Conservation (phyloP, 192 early-diverging fungal species). For the Lobosporangium transversale region DNA sequence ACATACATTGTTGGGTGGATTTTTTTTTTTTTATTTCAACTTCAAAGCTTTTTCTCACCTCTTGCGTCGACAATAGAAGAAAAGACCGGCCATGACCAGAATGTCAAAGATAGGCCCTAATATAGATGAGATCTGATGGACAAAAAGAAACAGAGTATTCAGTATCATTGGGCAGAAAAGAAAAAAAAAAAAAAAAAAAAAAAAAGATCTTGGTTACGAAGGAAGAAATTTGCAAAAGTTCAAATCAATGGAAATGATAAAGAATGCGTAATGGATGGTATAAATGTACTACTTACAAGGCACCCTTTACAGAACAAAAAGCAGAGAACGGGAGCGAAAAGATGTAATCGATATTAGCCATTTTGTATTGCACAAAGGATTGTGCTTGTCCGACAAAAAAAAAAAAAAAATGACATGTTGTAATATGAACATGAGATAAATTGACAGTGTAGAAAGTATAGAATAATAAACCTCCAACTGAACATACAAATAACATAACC, state of each 20-base stretch:
- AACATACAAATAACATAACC: slow-evolving; percentile 37
- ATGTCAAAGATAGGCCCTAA: slow-evolving; percentile 43
- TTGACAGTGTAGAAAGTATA: neutral
- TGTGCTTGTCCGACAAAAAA: no score
- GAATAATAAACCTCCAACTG: neutral
- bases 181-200: neutral
- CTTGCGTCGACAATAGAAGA: slow-evolving; percentile 35
- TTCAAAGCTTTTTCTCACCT: slow-evolving; percentile 6
- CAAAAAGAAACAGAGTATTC: neutral
- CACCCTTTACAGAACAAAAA: slow-evolving; percentile 26
- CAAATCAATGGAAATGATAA: no score
- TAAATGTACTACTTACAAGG: slow-evolving; percentile 19
- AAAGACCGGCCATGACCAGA: slow-evolving; percentile 35
- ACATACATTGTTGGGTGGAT: neutral
- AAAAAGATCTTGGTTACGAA: neutral
- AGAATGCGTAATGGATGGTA: neutral
- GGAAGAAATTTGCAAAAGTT: neutral
- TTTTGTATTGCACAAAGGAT: neutral
- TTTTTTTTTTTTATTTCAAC: neutral
- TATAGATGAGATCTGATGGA: slow-evolving; percentile 21
- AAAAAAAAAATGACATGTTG: no score
- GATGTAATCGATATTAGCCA: neutral
- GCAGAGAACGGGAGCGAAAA: neutral
- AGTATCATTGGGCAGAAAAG: neutral
- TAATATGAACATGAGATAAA: neutral